These are phyloP conservation scores for Serendipita indica DNA, from an alignment of 768 basidiomycete genomes.

Conservation along the genomic window DNA sequence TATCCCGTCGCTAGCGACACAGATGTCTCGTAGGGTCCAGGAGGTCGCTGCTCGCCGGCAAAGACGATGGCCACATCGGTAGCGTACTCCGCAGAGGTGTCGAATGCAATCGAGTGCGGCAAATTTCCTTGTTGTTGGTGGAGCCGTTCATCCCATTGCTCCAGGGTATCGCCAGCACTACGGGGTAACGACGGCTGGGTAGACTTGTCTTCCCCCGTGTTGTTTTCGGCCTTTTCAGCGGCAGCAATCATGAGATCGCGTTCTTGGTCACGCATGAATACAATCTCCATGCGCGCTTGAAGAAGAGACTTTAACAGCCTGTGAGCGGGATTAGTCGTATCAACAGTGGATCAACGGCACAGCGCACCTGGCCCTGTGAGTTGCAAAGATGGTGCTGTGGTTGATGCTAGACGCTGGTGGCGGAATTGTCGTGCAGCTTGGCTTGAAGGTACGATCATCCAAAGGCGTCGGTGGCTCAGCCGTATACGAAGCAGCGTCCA, in stretches of 20 bases:
- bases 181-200: neutral
- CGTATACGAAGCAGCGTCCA: neutral
- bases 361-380: neutral
- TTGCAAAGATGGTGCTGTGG: neutral
- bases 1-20: neutral
- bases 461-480: neutral
- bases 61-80: neutral
- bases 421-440: neutral
- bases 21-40: neutral
- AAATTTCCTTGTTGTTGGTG: neutral
- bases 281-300: neutral
- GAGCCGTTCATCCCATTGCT: neutral
- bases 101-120: neutral
- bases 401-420: neutral
- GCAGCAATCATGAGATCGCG: neutral
- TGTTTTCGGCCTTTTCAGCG: neutral
- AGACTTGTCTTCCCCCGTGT: neutral
- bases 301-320: neutral
- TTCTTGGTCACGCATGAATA: neutral
- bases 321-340: neutral
- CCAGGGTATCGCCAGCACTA: neutral
- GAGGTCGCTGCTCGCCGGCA: neutral
- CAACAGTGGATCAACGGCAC: neutral
- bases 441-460: neutral
- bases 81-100: neutral